Evolutionary conservation across 2,329 filamentous ascomycete species (phyloP).

Genomic region (Phialophora tarda): DNA sequence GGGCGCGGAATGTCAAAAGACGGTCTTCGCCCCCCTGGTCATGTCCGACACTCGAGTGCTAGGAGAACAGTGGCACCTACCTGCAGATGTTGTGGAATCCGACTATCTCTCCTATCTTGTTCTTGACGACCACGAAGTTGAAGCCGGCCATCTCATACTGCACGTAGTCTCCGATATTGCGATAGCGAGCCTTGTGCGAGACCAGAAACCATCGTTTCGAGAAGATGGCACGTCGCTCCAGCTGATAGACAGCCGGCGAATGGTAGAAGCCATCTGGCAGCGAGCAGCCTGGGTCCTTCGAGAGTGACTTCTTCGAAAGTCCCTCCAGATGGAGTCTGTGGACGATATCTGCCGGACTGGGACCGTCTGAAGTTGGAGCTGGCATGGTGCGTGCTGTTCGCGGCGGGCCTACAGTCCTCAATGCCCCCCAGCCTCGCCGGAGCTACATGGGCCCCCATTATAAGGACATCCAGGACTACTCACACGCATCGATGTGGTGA

Average conservation of each 20-base stretch:
- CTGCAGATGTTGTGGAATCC: constrained; percentile 68
- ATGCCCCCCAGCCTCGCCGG: no score
- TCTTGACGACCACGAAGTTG: constrained; percentile 59
- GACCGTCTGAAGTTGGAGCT: constrained; percentile 4
- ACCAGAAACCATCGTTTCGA: constrained; percentile 56
- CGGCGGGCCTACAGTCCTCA: background rate
- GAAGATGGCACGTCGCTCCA: constrained; percentile 58
- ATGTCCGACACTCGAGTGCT: no score
- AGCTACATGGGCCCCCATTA: background rate
- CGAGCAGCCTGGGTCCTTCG: constrained; percentile 24
- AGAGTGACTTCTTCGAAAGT: constrained; percentile 25
- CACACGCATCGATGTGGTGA: background rate
- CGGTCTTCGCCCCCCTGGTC: background rate
- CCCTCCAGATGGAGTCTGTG: constrained; percentile 27
- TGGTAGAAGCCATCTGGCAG: constrained; percentile 61
- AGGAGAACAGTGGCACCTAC: constrained; percentile 7
- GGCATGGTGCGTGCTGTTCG: constrained; percentile 17
- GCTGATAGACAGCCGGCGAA: constrained; percentile 55
- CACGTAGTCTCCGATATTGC: constrained; percentile 52
- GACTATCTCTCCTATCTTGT: constrained; percentile 59
- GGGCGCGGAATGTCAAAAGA: background rate
- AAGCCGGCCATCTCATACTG: constrained; percentile 51
- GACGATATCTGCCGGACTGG: constrained; percentile 14
- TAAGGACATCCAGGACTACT: background rate
- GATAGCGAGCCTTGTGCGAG: constrained; percentile 52